Conservation (phyloP, 108 stramenopile genomes). For the Mediolabrus comicus region DNA sequence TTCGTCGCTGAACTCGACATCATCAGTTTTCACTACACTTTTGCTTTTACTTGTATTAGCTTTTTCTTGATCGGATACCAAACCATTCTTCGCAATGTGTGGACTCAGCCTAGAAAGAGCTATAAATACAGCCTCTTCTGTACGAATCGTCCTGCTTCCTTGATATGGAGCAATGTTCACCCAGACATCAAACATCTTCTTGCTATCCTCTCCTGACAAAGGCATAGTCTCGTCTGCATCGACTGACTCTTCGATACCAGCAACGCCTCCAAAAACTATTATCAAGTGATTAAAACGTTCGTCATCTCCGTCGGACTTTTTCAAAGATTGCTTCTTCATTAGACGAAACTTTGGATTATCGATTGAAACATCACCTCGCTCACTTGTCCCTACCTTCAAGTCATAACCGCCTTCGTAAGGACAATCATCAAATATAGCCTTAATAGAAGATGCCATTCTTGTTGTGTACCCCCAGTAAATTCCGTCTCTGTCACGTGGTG, state of each 20-base stretch:
- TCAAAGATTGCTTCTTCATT: constrained; percentile 27
- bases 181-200: constrained; percentile 90
- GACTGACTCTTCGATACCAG: constrained; percentile 95
- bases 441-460: constrained; percentile 83
- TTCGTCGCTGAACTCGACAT: constrained; percentile 73
- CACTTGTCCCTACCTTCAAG: constrained; percentile 93
- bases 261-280: constrained; percentile 95
- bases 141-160: constrained; percentile 87
- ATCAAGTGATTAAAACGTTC: constrained; percentile 75
- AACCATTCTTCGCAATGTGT: constrained; percentile 56
- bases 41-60: constrained; percentile 14
- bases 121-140: constrained; percentile 89
- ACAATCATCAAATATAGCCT: constrained; percentile 85
- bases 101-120: constrained; percentile 71
- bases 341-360: constrained; percentile 79
- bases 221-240: constrained; percentile 90
- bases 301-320: constrained; percentile 20
- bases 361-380: constrained; percentile 81
- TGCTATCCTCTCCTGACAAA: constrained; percentile 79
- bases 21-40: constrained; percentile 23
- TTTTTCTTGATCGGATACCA: constrained; percentile 9
- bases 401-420: constrained; percentile 92
- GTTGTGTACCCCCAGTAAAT: constrained; percentile 97
- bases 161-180: constrained; percentile 85
- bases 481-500: constrained; percentile 87